Evolutionary conservation across 2,329 filamentous ascomycete species (phyloP).

Genomic region (Pseudohalonectria lignicola): DNA sequence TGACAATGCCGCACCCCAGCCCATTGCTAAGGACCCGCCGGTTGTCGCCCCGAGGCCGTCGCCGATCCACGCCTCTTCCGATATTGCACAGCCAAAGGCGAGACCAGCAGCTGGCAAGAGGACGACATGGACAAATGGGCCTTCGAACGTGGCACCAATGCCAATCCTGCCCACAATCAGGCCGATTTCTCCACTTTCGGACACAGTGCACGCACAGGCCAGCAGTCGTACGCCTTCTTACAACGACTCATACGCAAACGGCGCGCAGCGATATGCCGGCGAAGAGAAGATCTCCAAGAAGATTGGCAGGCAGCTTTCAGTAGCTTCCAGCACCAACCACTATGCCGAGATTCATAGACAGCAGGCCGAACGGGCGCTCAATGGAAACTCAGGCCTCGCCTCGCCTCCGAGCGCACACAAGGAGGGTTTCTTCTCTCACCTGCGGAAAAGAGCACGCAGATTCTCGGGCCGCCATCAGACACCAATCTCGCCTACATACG

Average conservation of each 20-base stretch:
- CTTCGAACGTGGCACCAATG: slow-evolving; percentile 76
- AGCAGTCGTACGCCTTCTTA: slow-evolving; percentile 51
- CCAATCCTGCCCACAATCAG: slow-evolving; percentile 90
- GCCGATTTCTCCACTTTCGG: slow-evolving; percentile 92
- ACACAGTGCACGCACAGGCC: slow-evolving; percentile 82
- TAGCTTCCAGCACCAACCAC: slow-evolving; percentile 85
- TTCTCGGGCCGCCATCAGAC: slow-evolving; percentile 86
- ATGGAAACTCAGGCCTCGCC: slow-evolving; percentile 63
- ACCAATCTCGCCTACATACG: slow-evolving; percentile 65
- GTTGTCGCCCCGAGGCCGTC: slow-evolving; percentile 28
- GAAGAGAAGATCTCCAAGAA: slow-evolving; percentile 72
- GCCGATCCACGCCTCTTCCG: slow-evolving; percentile 31
- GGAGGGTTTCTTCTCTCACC: slow-evolving; percentile 96
- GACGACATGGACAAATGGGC: slow-evolving; percentile 85
- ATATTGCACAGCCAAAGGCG: slow-evolving; percentile 26
- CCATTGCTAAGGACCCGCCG: slow-evolving; percentile 33
- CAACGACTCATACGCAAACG: slow-evolving; percentile 34
- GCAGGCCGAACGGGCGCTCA: slow-evolving; percentile 83
- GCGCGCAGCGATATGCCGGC: slow-evolving; percentile 18
- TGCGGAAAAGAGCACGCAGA: slow-evolving; percentile 83
- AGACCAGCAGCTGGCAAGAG: slow-evolving; percentile 60
- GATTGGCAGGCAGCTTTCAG: slow-evolving; percentile 86
- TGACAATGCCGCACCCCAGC: slow-evolving; percentile 41
- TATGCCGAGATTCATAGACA: slow-evolving; percentile 83
- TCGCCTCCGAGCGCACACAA: slow-evolving; percentile 74